Evolutionary conservation across 495 filamentous ascomycete genomes (phyloP).

Genomic region (Neurospora hispaniola): DNA sequence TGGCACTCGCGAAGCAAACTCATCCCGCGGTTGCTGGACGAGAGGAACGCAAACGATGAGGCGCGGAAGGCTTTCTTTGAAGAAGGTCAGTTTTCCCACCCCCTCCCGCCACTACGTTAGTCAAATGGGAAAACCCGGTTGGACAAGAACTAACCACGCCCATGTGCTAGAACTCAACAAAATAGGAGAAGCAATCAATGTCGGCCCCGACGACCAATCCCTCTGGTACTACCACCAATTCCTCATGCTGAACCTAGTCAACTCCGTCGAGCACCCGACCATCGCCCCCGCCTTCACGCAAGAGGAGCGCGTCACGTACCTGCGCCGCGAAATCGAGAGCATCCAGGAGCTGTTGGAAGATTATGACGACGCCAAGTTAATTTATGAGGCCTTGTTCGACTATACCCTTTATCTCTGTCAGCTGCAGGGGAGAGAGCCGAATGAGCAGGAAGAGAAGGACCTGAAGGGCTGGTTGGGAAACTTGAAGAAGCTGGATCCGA

Average conservation of each 20-base stretch:
- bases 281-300: conserved; percentile 52
- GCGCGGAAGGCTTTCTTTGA: conserved; percentile 61
- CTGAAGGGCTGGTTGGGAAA: conserved; percentile 51
- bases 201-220: conserved; percentile 84
- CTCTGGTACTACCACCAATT: conserved; percentile 95
- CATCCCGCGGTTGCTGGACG: conserved; percentile 62
- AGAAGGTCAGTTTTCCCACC: conserved; percentile 40
- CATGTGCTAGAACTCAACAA: conserved; percentile 52
- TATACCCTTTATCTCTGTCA: conserved; percentile 42
- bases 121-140: not conserved
- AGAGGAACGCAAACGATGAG: conserved; percentile 50
- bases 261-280: conserved; percentile 29
- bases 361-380: conserved; percentile 66
- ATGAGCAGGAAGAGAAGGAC: conserved; percentile 30
- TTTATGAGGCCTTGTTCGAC: conserved; percentile 67
- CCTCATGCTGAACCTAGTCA: conserved; percentile 52
- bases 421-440: conserved; percentile 28
- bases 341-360: conserved; percentile 66
- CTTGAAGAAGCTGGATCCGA: conserved; percentile 55
- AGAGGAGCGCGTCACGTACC: conserved; percentile 52
- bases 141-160: not conserved
- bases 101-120: not conserved
- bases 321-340: conserved; percentile 55
- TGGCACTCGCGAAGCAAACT: conserved; percentile 87
- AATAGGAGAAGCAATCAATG: conserved; percentile 65